Evolutionary conservation across 805 yeast species (phyloP), one percentile per base, ranked within the genome.

Genomic region (Jamesozyma gamospora): DNA sequence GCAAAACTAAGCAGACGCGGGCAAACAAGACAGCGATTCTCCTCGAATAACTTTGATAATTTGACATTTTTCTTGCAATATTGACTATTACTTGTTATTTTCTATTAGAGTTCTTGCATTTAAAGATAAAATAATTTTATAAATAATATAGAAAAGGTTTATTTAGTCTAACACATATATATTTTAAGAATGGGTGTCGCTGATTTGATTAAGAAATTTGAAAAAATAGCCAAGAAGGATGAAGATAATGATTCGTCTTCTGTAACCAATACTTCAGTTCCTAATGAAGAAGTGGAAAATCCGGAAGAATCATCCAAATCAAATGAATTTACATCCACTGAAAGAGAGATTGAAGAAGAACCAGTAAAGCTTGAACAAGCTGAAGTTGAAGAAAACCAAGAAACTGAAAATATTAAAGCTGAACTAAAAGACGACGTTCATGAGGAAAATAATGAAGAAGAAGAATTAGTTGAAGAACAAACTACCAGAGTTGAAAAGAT

Each of bases 151-250:
- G n/a, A 21, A 21, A 21, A 21, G 8, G 8, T 8, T 6, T 5
- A 8, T 21, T 21, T 21, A 21, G 8, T 21, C 24, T 8, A 21
- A 5, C 8, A 21, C 8, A 21, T 8, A 21, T 8, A 8, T 5
- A 6, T 21, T 21, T 21, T 21, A 31, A 27, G 13, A 10, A 61
- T 61, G 66, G 66, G 63, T 48, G 66, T 61, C 30, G 63, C 65
- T 33, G 66, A 61, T 40, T 49, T 61, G 41, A 61, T 61, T 34
- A 60, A 60, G 37, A 58, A 58, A 41, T 61, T 61, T 41, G 65
- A 61, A 37, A 54, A 41, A 12, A 47, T 58, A 18, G 46, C 60
- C 6, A 49, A 35, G 28, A 43, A 44, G 17, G 45, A 41, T 27
- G 47, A 36, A 34, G 7, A 24, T 27, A 39, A 35, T 18, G 37